A percentile compares a stretch with the other conserved stretches of the same genome.
phyloP scores from a whole-genome alignment of 768 basidiomycete species.

The Boletus subcaerulescens region DNA sequence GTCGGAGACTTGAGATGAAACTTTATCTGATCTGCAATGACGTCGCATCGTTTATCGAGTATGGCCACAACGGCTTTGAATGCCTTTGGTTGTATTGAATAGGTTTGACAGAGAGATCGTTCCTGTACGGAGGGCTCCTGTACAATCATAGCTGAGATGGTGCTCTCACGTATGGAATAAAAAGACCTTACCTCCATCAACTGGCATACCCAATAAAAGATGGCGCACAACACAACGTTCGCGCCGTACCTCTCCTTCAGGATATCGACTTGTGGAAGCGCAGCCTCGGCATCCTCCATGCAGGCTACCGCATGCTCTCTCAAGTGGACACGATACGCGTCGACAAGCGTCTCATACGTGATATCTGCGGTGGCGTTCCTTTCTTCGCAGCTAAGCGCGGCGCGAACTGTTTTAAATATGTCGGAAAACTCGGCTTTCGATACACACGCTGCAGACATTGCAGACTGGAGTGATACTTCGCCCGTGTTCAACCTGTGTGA shows the following conservation, averaged over 20 bases:
- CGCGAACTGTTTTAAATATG: constrained; percentile 21
- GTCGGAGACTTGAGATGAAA: constrained; percentile 16
- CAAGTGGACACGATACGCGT: constrained; percentile 19
- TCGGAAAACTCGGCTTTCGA: constrained; percentile 17
- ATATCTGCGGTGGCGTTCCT: not conserved
- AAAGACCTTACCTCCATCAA: constrained; percentile 33
- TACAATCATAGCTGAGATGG: not conserved
- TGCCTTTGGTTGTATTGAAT: constrained; percentile 11
- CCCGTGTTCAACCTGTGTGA: constrained; percentile 21
- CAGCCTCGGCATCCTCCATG: constrained; percentile 35
- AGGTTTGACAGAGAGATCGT: constrained; percentile 13
- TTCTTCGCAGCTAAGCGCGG: constrained; percentile 14
- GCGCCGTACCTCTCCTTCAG: constrained; percentile 20
- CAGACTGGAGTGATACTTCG: constrained; percentile 30
- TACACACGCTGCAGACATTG: constrained; percentile 24
- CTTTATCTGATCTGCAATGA: constrained; percentile 24
- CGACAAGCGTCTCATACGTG: constrained; percentile 34
- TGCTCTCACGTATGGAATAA: not conserved
- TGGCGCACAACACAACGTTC: constrained; percentile 31
- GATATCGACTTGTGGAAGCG: constrained; percentile 10
- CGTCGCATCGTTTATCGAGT: constrained; percentile 27
- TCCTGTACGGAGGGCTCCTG: constrained; percentile 27
- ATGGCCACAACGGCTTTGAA: constrained; percentile 20
- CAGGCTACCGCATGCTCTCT: constrained; percentile 26
- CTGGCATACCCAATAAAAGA: constrained; percentile 48